Evolutionary conservation across 1,284 basidiomycete genomes (phyloP).

Genomic region (Caloboletus inedulis): DNA sequence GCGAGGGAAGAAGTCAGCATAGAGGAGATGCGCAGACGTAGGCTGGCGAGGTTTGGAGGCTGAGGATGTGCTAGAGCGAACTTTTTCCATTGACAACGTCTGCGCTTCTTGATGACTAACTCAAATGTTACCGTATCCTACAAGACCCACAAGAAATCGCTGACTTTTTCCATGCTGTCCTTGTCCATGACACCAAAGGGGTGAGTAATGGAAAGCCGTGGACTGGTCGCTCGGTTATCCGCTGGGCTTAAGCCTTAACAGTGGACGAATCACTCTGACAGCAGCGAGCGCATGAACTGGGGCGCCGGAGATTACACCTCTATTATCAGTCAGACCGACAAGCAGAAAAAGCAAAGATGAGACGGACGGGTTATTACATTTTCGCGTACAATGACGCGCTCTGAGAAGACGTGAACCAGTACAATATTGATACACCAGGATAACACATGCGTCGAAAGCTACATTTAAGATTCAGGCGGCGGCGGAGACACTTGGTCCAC

Average conservation of each 20-base stretch:
- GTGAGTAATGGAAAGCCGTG: not conserved
- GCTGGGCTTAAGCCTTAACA: not conserved
- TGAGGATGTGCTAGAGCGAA: constrained; percentile 18
- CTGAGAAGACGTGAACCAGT: too few relatives aligned
- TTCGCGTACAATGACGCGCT: not conserved
- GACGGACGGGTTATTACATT: not conserved
- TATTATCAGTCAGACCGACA: not conserved
- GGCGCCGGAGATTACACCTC: not conserved
- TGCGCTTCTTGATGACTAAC: not conserved
- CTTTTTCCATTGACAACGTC: not conserved
- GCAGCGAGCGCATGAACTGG: not conserved
- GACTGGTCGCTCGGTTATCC: not conserved
- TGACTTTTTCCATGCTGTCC: not conserved
- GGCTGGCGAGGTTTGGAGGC: constrained; percentile 74
- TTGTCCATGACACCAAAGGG: not conserved
- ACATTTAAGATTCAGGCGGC: constrained; percentile 10
- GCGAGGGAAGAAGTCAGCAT: constrained; percentile 44
- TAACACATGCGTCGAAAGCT: not conserved
- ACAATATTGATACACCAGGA: not conserved
- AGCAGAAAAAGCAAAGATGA: too few relatives aligned
- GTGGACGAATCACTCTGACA: not conserved
- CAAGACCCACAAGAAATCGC: not conserved
- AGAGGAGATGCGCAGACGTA: constrained; percentile 75
- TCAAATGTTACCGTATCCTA: not conserved
- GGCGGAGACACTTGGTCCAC: constrained; percentile 27